Evolutionary conservation across 1,139 yeast genomes (phyloP), one percentile per base, ranked within the genome.

Genomic region (Ogataea hybrid): DNA sequence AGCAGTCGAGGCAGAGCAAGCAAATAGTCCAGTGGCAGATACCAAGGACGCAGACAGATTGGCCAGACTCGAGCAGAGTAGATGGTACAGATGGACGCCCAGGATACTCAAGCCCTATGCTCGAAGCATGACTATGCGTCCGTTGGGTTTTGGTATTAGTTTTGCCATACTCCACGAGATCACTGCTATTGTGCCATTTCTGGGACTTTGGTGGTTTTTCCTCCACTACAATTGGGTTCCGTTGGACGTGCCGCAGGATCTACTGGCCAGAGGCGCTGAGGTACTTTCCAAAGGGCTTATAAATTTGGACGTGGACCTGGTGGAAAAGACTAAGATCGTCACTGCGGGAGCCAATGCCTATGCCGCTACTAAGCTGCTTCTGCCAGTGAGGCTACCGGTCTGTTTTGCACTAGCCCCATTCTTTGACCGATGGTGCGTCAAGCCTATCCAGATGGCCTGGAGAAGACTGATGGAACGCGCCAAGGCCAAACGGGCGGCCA

Each of bases 261-360:
- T 84, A 6, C 61, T 85, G 7, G 71, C 73, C 15, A 79, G 77
- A 49, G 90, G 92, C 0, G 69, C 77, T 0, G 73, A 71, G 32
- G 72, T 80, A 35, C 77, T 84, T 41, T 81, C 81, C 48, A 68
- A 69, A 27, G 70, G 72, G 29, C 64, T 69, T 16, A 33, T 50
- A 9, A 51, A 56, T 25, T 42, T 55, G 44, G 56, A 56, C 17
- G 39, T 49, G 28, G 49, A 50, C 21, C 32, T 41, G 12, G 55
- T 51, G 28, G 80, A 76, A 25, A 81, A 84, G 53, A 70, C 84
- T 25, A 67, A 66, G 35, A 64, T 84, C 25, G 70, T 87, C 2
- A 66, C 80, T 53, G 90, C 89, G 43, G 97, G 97, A n/a, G 95
- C 96, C 0, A 78, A 87, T 36, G 83, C 97, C 0, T 90, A 84